Conservation (phyloP, 2,329 filamentous ascomycete species). For the Xylaria arbuscula region DNA sequence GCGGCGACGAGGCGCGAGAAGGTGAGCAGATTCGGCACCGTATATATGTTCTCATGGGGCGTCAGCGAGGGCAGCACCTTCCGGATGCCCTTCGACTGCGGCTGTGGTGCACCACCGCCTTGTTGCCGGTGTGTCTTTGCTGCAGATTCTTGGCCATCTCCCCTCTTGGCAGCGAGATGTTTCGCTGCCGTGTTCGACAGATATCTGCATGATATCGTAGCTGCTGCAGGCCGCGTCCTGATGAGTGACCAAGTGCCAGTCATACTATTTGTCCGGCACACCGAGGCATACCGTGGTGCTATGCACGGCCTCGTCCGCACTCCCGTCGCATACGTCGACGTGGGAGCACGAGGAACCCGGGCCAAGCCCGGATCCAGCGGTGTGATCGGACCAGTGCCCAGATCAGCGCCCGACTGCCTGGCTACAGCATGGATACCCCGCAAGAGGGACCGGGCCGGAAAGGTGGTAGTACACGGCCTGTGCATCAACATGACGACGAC, state of each 20-base stretch:
- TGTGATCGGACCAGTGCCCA: too few species aligned
- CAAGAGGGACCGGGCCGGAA: constrained; percentile 14
- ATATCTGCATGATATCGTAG: constrained; percentile 2
- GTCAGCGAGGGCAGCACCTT: constrained; percentile 50
- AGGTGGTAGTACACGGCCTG: constrained; percentile 6
- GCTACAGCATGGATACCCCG: constrained; percentile 11
- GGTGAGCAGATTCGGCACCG: constrained; percentile 92
- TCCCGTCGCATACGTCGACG: neutral
- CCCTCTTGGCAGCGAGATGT: neutral
- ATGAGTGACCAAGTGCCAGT: neutral
- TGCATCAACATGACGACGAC: constrained; percentile 32
- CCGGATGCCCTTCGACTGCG: constrained; percentile 40
- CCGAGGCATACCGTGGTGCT: neutral
- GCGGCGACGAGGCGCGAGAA: constrained; percentile 85
- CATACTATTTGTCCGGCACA: neutral
- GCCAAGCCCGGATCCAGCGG: neutral
- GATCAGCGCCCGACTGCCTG: neutral
- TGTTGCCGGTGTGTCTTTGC: neutral
- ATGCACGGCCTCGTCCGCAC: neutral
- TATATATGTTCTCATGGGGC: constrained; percentile 92
- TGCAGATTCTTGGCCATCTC: neutral
- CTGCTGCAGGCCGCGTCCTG: neutral
- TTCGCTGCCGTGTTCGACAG: constrained; percentile 20
- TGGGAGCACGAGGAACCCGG: neutral
- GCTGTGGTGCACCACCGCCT: neutral